These are phyloP conservation scores for Metschnikowia borealis DNA, from an alignment of 805 yeast species.

Conservation along the genomic window DNA sequence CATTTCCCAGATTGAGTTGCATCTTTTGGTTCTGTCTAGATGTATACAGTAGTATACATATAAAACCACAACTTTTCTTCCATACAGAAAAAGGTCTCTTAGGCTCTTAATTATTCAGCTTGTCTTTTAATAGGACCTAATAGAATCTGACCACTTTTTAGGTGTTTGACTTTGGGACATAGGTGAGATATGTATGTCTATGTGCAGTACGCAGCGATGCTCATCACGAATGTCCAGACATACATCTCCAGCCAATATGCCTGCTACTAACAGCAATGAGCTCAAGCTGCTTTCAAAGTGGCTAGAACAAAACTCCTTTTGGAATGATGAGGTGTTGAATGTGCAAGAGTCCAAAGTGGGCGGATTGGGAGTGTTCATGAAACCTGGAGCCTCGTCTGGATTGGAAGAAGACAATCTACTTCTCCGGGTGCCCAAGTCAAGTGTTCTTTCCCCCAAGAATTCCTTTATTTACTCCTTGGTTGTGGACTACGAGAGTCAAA, in stretches of 20 bases:
- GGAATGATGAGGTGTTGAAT: slow-evolving; percentile 49
- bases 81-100: too few relatives aligned
- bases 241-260: slow-evolving; percentile 9
- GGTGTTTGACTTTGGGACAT: not conserved
- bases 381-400: slow-evolving; percentile 20
- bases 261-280: slow-evolving; percentile 17
- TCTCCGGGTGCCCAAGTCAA: slow-evolving; percentile 58
- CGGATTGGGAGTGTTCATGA: slow-evolving; percentile 72
- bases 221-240: slow-evolving; percentile 9
- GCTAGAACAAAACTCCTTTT: slow-evolving; percentile 54
- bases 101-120: too few relatives aligned
- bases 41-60: too few relatives aligned
- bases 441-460: slow-evolving; percentile 55
- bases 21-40: too few relatives aligned
- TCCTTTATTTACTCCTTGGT: slow-evolving; percentile 64
- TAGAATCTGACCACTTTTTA: too few relatives aligned
- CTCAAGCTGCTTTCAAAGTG: slow-evolving; percentile 41
- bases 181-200: not conserved
- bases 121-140: too few relatives aligned
- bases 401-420: slow-evolving; percentile 34
- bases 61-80: too few relatives aligned
- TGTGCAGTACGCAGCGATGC: slow-evolving; percentile 15
- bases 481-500: slow-evolving; percentile 41
- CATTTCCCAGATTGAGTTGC: too few relatives aligned
- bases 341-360: slow-evolving; percentile 45